Evolutionary conservation across 139 green algal genomes (phyloP).

Genomic region (Chlamydomonas eustigma): DNA sequence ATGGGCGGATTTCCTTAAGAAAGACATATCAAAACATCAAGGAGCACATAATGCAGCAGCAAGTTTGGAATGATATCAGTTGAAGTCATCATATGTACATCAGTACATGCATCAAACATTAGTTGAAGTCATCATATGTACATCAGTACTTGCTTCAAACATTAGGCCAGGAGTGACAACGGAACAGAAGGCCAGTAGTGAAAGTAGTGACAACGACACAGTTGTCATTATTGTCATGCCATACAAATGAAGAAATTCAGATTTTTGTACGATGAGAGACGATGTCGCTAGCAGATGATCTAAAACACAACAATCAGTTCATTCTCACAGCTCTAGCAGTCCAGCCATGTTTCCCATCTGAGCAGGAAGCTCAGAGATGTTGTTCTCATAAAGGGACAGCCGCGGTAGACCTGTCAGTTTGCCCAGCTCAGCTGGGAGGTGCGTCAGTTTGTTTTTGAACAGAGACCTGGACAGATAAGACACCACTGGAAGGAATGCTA

Average conservation of each 20-base stretch:
- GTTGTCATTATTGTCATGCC: not conserved
- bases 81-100: too few species aligned
- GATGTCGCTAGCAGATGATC: too few species aligned
- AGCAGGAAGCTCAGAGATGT: not conserved
- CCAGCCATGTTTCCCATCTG: not conserved
- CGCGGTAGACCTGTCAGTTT: not conserved
- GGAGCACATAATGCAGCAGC: too few species aligned
- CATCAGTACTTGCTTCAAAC: too few species aligned
- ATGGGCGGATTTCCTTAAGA: not conserved
- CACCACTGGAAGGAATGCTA: too few species aligned
- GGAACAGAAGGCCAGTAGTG: not conserved
- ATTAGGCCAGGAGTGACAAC: not conserved
- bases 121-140: too few species aligned
- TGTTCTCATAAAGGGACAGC: conserved; percentile 6
- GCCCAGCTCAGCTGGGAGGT: not conserved
- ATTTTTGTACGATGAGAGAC: too few species aligned
- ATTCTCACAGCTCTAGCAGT: not conserved
- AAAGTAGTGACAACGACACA: not conserved
- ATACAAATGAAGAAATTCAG: not conserved
- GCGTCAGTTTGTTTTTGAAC: not conserved
- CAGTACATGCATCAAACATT: not conserved
- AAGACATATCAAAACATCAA: too few species aligned
- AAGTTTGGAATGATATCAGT: too few species aligned
- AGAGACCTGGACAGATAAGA: not conserved
- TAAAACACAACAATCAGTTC: not conserved